Conservation (phyloP, 148 eudicot genomes). For the Fallopia convolvulus region DNA sequence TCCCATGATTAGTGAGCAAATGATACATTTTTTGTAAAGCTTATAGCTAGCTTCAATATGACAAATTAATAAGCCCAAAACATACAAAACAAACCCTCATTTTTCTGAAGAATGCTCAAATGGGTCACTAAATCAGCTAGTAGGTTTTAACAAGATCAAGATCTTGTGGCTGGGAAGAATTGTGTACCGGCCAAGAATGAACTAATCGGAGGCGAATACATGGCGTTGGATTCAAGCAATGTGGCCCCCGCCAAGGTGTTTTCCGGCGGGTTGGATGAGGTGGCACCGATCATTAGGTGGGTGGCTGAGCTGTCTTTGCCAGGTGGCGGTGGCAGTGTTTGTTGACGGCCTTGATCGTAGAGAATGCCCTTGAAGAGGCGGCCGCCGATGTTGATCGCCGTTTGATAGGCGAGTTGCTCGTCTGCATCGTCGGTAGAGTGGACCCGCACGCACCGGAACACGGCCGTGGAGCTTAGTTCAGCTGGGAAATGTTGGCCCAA, state of each 20-base stretch:
- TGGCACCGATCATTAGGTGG: conserved; percentile 21
- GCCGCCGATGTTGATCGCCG: conserved; percentile 83
- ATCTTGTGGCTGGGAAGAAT: conserved; percentile 78
- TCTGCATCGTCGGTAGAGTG: conserved; percentile 61
- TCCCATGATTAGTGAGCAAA: not conserved
- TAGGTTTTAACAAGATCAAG: conserved; percentile 14
- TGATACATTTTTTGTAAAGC: not conserved
- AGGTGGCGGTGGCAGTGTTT: conserved; percentile 11
- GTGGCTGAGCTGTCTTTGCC: not conserved
- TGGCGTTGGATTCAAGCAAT: conserved; percentile 25
- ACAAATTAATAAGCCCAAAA: not conserved
- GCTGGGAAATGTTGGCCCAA: conserved; percentile 59
- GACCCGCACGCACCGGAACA: conserved; percentile 77
- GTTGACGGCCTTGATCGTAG: conserved; percentile 70
- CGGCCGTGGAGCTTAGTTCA: conserved; percentile 61
- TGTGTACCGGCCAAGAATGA: conserved; percentile 89
- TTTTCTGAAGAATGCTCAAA: not conserved
- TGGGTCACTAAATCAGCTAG: not conserved
- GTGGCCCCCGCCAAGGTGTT: conserved; percentile 13
- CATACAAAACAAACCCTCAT: not conserved
- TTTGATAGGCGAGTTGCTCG: conserved; percentile 78
- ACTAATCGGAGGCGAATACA: conserved; percentile 53
- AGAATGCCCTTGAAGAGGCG: conserved; percentile 93
- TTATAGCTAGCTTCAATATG: conserved; percentile 9
- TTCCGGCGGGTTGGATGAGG: conserved; percentile 21